Conservation (phyloP, 208 protist species). For the Leishmania gerbilli region DNA sequence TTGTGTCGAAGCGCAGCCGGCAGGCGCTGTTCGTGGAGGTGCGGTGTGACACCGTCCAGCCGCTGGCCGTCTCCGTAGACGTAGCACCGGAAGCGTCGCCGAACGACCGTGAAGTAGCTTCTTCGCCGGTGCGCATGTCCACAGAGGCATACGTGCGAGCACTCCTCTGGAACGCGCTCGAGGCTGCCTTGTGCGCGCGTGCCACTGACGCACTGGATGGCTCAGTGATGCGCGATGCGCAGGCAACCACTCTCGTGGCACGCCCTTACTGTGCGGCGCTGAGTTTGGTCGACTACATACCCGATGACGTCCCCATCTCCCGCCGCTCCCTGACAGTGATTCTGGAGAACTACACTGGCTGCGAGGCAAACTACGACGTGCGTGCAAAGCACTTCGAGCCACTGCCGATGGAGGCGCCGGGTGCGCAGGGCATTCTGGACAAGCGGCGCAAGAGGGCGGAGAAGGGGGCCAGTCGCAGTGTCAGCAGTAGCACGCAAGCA, state of each 20-base stretch:
- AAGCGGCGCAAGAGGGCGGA: constrained; percentile 16
- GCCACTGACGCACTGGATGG: not conserved
- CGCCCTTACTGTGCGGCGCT: constrained; percentile 52
- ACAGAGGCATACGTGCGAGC: constrained; percentile 37
- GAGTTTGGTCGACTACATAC: constrained; percentile 42
- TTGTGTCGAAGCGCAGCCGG: constrained; percentile 55
- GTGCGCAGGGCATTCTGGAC: constrained; percentile 14
- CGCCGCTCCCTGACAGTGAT: constrained; percentile 38
- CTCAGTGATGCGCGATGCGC: not conserved
- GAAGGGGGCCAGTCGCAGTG: not conserved
- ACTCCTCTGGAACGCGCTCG: constrained; percentile 41
- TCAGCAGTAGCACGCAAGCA: not conserved
- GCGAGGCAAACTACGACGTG: constrained; percentile 54
- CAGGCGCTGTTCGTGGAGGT: constrained; percentile 75
- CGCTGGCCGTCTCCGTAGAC: constrained; percentile 60
- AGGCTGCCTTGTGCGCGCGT: constrained; percentile 6
- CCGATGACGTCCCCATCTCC: constrained; percentile 61
- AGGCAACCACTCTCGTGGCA: not conserved
- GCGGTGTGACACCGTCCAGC: constrained; percentile 64
- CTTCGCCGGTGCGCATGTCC: constrained; percentile 8
- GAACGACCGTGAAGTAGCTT: not conserved
- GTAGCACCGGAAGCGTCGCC: constrained; percentile 30
- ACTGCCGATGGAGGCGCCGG: constrained; percentile 31
- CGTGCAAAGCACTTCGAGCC: constrained; percentile 37
- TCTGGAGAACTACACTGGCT: constrained; percentile 67